These are phyloP conservation scores for Amaranthus hypochondriacus DNA, from an alignment of 148 eudicot genomes.

Conservation along the genomic window DNA sequence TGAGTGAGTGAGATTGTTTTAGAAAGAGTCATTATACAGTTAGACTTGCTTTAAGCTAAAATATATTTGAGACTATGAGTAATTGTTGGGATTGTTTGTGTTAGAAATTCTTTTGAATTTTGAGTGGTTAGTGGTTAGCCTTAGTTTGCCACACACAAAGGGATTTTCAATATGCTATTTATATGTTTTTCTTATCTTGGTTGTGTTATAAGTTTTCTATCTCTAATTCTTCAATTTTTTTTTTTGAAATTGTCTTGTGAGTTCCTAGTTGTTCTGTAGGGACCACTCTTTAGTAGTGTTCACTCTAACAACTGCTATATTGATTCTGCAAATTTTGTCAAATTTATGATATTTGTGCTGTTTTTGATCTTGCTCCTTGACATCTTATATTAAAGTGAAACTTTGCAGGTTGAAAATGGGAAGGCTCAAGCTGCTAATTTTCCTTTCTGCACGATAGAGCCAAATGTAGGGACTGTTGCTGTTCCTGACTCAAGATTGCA, in stretches of 20 bases:
- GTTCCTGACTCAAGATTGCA: constrained; percentile 90
- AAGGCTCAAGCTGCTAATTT: constrained; percentile 99
- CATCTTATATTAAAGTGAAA: background rate
- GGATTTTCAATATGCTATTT: background rate
- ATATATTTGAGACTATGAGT: too few relatives aligned
- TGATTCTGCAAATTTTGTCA: background rate
- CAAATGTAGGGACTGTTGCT: constrained; percentile 90
- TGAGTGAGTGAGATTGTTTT: too few relatives aligned
- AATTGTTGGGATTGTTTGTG: too few relatives aligned
- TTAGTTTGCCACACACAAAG: background rate
- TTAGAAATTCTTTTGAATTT: too few relatives aligned
- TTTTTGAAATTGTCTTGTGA: background rate
- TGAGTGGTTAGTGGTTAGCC: background rate
- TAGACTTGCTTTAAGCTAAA: too few relatives aligned
- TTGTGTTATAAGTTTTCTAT: background rate
- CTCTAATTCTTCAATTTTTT: background rate
- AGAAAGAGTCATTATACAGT: too few relatives aligned
- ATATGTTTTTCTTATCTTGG: background rate
- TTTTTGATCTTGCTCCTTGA: constrained; percentile 3
- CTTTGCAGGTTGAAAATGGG: constrained; percentile 87
- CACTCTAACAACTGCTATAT: background rate
- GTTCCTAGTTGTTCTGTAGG: background rate
- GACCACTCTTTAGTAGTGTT: background rate
- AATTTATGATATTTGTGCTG: background rate
- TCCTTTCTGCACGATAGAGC: constrained; percentile 96